These are phyloP conservation scores for Metschnikowia kofuensis DNA, from an alignment of 805 yeast species.

Conservation along the genomic window DNA sequence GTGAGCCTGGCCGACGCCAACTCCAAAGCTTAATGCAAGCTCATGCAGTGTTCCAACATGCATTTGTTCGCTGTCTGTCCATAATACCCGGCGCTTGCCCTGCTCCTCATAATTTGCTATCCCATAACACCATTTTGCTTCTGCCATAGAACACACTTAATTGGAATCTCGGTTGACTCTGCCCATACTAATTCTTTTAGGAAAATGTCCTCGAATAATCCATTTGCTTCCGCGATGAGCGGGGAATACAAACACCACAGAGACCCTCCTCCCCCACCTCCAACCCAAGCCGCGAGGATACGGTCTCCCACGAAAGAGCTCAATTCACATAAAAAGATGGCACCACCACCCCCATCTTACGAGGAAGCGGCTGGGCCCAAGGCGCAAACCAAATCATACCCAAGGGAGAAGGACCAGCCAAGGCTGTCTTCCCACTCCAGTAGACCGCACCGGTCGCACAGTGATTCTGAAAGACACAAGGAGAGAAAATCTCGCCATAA, in stretches of 20 bases:
- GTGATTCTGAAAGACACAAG: conserved; percentile 19
- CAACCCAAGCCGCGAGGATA: conserved; percentile 3
- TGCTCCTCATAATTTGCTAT: background rate
- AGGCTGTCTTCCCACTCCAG: conserved; percentile 17
- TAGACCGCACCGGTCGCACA: conserved; percentile 20
- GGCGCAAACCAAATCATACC: conserved; percentile 43
- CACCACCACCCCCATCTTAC: conserved; percentile 59
- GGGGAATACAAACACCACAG: conserved; percentile 37
- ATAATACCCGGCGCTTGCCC: conserved; percentile 4
- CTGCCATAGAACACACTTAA: background rate
- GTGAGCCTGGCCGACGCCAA: too few relatives aligned
- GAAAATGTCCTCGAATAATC: conserved; percentile 45
- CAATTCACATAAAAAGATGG: conserved; percentile 21
- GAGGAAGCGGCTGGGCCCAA: conserved; percentile 64
- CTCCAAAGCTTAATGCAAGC: too few relatives aligned
- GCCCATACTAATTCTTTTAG: conserved; percentile 13
- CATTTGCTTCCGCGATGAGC: conserved; percentile 48
- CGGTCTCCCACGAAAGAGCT: conserved; percentile 14
- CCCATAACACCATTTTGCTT: background rate
- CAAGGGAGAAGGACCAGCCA: conserved; percentile 45
- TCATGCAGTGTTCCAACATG: conserved; percentile 1
- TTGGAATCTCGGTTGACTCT: background rate
- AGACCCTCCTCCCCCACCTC: conserved; percentile 35
- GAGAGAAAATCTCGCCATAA: conserved; percentile 16
- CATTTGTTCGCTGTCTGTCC: conserved; percentile 2